Conservation (phyloP, 1,284 basidiomycete species). For the Leccinum idahoense region DNA sequence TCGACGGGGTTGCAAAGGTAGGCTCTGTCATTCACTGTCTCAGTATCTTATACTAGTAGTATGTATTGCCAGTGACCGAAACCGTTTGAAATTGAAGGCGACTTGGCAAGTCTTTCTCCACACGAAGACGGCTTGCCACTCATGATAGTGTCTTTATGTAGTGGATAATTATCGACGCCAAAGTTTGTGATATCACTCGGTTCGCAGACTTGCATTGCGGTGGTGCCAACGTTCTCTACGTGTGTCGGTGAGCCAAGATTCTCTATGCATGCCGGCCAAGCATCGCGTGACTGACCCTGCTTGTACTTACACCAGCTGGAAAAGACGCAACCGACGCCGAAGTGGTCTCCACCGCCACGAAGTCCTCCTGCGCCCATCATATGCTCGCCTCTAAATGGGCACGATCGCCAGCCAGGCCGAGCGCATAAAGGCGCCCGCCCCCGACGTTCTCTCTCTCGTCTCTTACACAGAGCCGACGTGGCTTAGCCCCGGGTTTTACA, state of each 20-base stretch:
- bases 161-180: conserved; percentile 66
- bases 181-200: conserved; percentile 61
- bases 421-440: conserved; percentile 52
- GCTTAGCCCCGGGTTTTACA: conserved; percentile 76
- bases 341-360: conserved; percentile 82
- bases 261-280: neutral
- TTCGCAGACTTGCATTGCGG: conserved; percentile 70
- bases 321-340: conserved; percentile 77
- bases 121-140: neutral
- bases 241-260: conserved; percentile 34
- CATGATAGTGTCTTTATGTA: conserved; percentile 14
- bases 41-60: too few species aligned
- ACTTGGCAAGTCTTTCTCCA: conserved; percentile 44
- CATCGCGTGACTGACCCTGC: neutral
- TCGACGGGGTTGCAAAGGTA: conserved; percentile 56
- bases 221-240: conserved; percentile 52
- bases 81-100: conserved; percentile 35
- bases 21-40: neutral
- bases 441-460: conserved; percentile 70
- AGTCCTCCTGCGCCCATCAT: conserved; percentile 78
- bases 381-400: conserved; percentile 76
- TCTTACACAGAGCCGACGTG: conserved; percentile 91
- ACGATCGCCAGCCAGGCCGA: conserved; percentile 66
- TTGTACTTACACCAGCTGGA: conserved; percentile 39
- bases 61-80: too few species aligned